These are phyloP conservation scores for Suhomyces prunicola DNA, from an alignment of 805 yeast species.

Conservation along the genomic window DNA sequence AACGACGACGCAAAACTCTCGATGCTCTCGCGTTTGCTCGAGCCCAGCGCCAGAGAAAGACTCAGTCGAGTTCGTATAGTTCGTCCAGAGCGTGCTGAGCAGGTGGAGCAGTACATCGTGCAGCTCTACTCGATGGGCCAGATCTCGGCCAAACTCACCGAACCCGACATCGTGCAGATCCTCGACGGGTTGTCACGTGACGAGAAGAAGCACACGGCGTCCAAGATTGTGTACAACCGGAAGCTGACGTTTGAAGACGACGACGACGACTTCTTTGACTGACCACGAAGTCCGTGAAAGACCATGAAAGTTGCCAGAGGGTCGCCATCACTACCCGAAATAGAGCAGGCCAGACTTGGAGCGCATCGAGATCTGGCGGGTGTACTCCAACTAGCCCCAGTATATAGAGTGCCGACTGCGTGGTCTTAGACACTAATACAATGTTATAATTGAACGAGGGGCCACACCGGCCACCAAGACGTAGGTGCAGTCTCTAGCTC, in stretches of 20 bases:
- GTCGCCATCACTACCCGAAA: too few species aligned
- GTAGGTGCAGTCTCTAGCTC: too few species aligned
- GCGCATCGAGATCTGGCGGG: too few species aligned
- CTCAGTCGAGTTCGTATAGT: slow-evolving; percentile 83
- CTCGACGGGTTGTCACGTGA: slow-evolving; percentile 79
- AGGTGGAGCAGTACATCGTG: slow-evolving; percentile 78
- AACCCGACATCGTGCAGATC: slow-evolving; percentile 77
- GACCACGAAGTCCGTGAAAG: too few species aligned
- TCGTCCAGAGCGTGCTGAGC: slow-evolving; percentile 84
- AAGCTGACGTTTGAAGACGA: slow-evolving; percentile 8
- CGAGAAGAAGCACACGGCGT: slow-evolving; percentile 55
- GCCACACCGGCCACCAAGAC: too few species aligned
- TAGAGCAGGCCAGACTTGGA: too few species aligned
- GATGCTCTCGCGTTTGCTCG: slow-evolving; percentile 65
- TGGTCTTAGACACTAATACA: too few species aligned
- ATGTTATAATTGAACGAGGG: too few species aligned
- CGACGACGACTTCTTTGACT: slow-evolving; percentile 16
- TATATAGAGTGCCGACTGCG: too few species aligned
- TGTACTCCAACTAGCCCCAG: too few species aligned
- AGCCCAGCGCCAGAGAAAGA: slow-evolving; percentile 83
- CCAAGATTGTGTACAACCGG: slow-evolving; percentile 52
- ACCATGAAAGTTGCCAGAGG: too few species aligned
- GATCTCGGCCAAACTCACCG: slow-evolving; percentile 67
- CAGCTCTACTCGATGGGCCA: slow-evolving; percentile 76
- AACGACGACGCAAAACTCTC: slow-evolving; percentile 41